Evolutionary conservation across 2,329 filamentous ascomycete species (phyloP), one percentile per base, ranked within the genome.

Genomic region (Gremmenia infestans): DNA sequence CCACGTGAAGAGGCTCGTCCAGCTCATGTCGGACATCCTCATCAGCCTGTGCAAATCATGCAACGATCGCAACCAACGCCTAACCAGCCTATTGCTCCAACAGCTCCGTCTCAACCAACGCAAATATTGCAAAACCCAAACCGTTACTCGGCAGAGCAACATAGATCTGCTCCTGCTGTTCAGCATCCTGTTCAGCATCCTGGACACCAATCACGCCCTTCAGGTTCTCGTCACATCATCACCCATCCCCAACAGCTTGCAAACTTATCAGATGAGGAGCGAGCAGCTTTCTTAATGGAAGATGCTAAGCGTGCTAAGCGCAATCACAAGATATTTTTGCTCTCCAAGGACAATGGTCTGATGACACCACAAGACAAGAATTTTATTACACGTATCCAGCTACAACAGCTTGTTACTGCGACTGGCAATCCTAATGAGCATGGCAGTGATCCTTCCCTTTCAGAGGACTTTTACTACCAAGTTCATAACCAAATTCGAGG

Each of bases 311-410:
- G 94, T 50, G 92, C 94, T 5, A 99, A 99, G 78, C 85, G 94
- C 43, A 97, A 99, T 69, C 93, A 97, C 76, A 99, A 99, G 78
- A 97, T 99, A 60, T 93, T 92, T 75, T 78, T 95, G 43, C 76
- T 97, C 52, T 96, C 91, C 23, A 91, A 91, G 74, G 91, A 96
- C 67, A 99, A 99, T 68, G 94, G 94, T 23, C 76, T 99, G 59
- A 99, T 99, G 94, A 99, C 94, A 4, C 94, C 94, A 0, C 93
- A 97, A 70, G 94, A 99, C 74, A 99, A 99, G 79, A 99, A 97
- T 71, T 99, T 97, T 73, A 96, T 99, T 63, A 97, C 94, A 5
- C 86, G 94, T 17, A 99, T 99, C 62, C 94, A 99, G 71, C 80
- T 99, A 52, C 94, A 99, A 74, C 94, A 99, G 71, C 81, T 99